Evolutionary conservation across 352 stramenopile species (phyloP).

Genomic region (Phytopythium litorale): DNA sequence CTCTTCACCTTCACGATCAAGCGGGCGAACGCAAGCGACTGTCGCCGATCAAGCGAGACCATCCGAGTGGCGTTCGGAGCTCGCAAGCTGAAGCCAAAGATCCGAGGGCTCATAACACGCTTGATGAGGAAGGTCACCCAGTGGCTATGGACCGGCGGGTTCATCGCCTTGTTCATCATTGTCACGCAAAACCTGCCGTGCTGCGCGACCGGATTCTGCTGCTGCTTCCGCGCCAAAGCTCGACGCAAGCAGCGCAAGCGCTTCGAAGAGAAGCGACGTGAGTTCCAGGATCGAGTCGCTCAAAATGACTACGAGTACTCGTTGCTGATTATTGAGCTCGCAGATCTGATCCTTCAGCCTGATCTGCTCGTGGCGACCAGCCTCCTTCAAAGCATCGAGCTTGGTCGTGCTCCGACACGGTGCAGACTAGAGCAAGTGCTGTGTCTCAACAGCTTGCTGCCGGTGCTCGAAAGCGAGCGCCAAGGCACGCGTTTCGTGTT

Average conservation of each 20-base stretch:
- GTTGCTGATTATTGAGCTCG: conserved; percentile 41
- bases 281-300: conserved; percentile 42
- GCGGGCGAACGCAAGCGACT: conserved; percentile 9
- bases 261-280: conserved; percentile 32
- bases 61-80: conserved; percentile 29
- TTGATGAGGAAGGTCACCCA: neutral
- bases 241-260: conserved; percentile 29
- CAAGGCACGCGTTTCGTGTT: conserved; percentile 47
- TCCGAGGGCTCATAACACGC: neutral
- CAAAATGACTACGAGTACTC: conserved; percentile 80
- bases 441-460: conserved; percentile 35
- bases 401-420: neutral
- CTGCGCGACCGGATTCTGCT: conserved; percentile 47
- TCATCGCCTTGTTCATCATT: conserved; percentile 28
- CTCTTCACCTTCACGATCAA: conserved; percentile 45
- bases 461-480: conserved; percentile 42
- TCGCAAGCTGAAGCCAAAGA: neutral
- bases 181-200: conserved; percentile 45
- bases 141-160: conserved; percentile 3
- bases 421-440: conserved; percentile 19
- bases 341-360: conserved; percentile 41
- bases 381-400: conserved; percentile 20
- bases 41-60: conserved; percentile 9
- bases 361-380: conserved; percentile 26
- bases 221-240: conserved; percentile 39